These are phyloP conservation scores for Phyllosticta ampelicida DNA, from an alignment of 2,329 filamentous ascomycete genomes.

Conservation along the genomic window DNA sequence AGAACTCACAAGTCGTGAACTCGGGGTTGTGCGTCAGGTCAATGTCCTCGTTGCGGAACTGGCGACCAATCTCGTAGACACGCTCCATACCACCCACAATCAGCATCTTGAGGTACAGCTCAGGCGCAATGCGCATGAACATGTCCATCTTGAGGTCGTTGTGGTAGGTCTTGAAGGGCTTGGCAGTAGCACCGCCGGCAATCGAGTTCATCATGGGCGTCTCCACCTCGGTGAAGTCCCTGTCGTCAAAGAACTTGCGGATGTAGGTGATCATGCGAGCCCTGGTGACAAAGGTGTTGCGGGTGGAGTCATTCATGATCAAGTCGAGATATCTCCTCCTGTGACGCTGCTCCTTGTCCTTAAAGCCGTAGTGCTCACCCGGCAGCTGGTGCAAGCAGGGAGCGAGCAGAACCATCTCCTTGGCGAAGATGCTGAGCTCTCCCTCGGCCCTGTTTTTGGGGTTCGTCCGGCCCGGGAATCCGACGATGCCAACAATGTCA, in stretches of 20 bases:
- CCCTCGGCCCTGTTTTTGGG: constrained; percentile 84
- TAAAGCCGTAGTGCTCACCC: constrained; percentile 85
- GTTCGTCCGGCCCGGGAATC: constrained; percentile 72
- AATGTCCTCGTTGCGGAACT: constrained; percentile 89
- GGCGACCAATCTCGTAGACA: constrained; percentile 90
- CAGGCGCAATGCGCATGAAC: constrained; percentile 88
- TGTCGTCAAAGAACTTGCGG: constrained; percentile 75
- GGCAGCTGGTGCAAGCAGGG: constrained; percentile 88
- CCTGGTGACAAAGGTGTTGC: constrained; percentile 73
- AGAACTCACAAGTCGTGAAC: constrained; percentile 97
- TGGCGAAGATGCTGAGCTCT: constrained; percentile 88
- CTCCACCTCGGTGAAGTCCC: constrained; percentile 87
- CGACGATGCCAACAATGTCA: constrained; percentile 83
- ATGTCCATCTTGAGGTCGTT: constrained; percentile 93
- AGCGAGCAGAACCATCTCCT: constrained; percentile 72
- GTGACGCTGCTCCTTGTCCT: constrained; percentile 88
- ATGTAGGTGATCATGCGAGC: constrained; percentile 84
- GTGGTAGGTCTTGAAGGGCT: constrained; percentile 90
- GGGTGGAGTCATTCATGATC: constrained; percentile 86
- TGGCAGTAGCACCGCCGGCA: constrained; percentile 88
- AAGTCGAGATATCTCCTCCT: constrained; percentile 90
- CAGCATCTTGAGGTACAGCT: constrained; percentile 92
- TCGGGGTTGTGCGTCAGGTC: constrained; percentile 96
- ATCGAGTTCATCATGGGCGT: constrained; percentile 97
- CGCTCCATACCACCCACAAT: constrained; percentile 89